Evolutionary conservation across 163 green algal genomes (phyloP), one percentile per base, ranked within the genome.

Genomic region (Prototheca wickerhamii): DNA sequence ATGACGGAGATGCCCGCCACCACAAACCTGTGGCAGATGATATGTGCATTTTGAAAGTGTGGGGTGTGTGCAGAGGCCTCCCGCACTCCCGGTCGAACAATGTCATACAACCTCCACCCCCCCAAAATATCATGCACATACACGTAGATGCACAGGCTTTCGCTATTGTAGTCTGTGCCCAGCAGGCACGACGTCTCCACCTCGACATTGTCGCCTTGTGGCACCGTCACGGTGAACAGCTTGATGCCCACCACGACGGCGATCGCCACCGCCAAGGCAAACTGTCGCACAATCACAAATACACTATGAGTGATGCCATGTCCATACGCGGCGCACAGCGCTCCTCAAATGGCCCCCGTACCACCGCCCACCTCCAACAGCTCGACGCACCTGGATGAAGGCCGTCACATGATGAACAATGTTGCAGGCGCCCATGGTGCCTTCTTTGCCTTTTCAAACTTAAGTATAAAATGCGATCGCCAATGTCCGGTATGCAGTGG

Each of bases 171-270:
- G 53, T 35, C 53, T 21, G 18, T 35, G 26, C 53, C 53, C 10
- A 60, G 53, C 10, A 25, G 15, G 53, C 53, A 60, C 4, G 29
- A 29, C 23, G 29, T 40, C 23, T 20, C 20, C 21, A 57, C 21
- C 23, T 30, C 7, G 15, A 37, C 53, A 17, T 35, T n/a, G 23
- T 2, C 53, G 26, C 35, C 53, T 5, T 15, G 23, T n/a, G 1
- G 7, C 6, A 60, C 26, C 23, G 18, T 1, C 53, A 37, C 53
- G 8, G 6, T 8, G 53, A 29, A 35, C 15, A 60, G 53, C 53
- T 60, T 60, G 53, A 60, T 1, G 15, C 15, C 53, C 23, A 60
- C 29, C 5, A 60, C 35, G 53, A 60, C 53, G 26, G 53, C 53
- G 53, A 60, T 60, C 12, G 53, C 12, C 26, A 60, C 53, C 23